These are phyloP conservation scores for Ilyonectria robusta DNA, from an alignment of 2,329 filamentous ascomycete species.

Conservation along the genomic window DNA sequence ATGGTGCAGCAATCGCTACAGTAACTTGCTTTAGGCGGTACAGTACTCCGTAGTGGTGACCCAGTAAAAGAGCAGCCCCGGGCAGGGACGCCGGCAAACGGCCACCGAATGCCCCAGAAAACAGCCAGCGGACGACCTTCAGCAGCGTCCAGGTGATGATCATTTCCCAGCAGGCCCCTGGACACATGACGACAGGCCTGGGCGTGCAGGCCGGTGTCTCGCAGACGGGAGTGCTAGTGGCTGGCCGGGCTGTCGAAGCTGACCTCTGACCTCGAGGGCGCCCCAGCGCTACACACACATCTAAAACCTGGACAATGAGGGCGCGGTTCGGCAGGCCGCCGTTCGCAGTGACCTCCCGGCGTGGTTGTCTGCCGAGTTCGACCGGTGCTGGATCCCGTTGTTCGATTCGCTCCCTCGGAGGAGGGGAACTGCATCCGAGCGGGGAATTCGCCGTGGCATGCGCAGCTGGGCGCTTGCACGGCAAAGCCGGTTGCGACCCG, in stretches of 20 bases:
- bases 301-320: too few relatives aligned
- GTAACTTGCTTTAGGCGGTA: neutral
- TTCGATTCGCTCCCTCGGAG: conserved; percentile 18
- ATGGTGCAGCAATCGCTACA: conserved; percentile 5
- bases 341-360: conserved; percentile 24
- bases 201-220: conserved; percentile 43
- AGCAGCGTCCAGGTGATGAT: conserved; percentile 27
- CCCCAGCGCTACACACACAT: neutral
- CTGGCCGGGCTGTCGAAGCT: conserved; percentile 26
- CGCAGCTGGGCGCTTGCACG: conserved; percentile 20
- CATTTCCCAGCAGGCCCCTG: conserved; percentile 21
- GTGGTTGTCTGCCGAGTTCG: conserved; percentile 14
- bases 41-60: neutral
- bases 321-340: too few relatives aligned
- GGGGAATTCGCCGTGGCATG: conserved; percentile 15
- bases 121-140: conserved; percentile 5
- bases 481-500: conserved; percentile 14
- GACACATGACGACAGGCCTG: conserved; percentile 43
- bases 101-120: neutral
- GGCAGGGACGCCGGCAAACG: neutral
- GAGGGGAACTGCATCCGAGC: conserved; percentile 10
- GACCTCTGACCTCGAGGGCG: neutral
- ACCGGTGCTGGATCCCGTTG: conserved; percentile 1
- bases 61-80: neutral
- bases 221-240: conserved; percentile 40